Evolutionary conservation across 768 basidiomycete genomes (phyloP), one percentile per base, ranked within the genome.

Genomic region (Pulveroboletus sp.): DNA sequence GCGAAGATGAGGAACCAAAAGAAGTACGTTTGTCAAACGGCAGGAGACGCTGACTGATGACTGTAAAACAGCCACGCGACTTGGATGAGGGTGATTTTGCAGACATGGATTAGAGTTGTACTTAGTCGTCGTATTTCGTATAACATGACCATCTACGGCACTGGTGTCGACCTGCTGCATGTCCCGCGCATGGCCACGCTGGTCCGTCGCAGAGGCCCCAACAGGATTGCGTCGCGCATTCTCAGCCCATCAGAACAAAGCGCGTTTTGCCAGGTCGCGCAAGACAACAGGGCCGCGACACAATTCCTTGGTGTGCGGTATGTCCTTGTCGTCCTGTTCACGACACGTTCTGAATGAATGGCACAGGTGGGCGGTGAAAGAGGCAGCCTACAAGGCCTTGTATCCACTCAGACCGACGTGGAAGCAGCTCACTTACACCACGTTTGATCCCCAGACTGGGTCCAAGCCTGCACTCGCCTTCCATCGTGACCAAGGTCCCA

Each of bases 1-100:
- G 95, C 29, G 95, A 98, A 72, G 92, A 94, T 50, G 95, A 99
- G 65, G 95, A 99, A 63, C 94, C 95, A 14, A 93, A 87, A 75
- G 91, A 91, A 82, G 90, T 88, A 61, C 49, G 75, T 53, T 19
- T 32, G 17, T 42, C 47, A 27, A 48, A 40, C 36, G 27, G 13
- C 47, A 35, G 34, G 41, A 4, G 3, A 47, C 32, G 48, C 43
- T 61, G 40, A 51, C 33, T 19, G 40, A 52, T 53, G n/a, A n/a
- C n/a, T n/a, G 62, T 23, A 24, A 37, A 33, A 56, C 57, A 94
- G 87, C 94, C 94, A 12, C 89, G 81, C 64, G 93, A 97, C 68
- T 74, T 97, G 68, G 95, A 97, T 63, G 90, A 90, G 52, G 92
- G 93, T 7, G 92, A 94, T 67, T 94, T 94, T 68, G 77, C 79